Evolutionary conservation across 768 basidiomycete genomes (phyloP), one percentile per base, ranked within the genome.

Genomic region (Panellus pusillus): DNA sequence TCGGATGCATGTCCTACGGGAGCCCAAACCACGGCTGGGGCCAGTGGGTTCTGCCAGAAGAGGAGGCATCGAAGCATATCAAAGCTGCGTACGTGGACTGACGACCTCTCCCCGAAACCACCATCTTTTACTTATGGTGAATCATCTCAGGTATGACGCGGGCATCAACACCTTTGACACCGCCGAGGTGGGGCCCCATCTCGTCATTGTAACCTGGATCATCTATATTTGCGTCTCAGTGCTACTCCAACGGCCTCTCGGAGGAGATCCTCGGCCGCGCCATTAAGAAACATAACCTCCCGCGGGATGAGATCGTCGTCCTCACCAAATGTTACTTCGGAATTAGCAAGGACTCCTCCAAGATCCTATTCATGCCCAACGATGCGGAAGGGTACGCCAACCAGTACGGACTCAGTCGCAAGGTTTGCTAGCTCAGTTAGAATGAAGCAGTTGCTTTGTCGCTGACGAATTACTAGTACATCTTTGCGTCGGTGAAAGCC

Each of bases 301-400:
- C 79, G 14, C 72, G 82, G 7, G 77, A 79, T 14, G 72, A 76
- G 50, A 70, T 82, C 31, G 80, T 83, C 40, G 75, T 84, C 19
- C 72, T 82, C 66, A 81, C 82, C 51, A 83, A 83, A 66, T 71
- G 75, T 47, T 43, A 40, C 36, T 15, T 27, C 15, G 17, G 32
- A 13, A 42, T 14, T 32, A 3, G 13, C 15, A 12, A 28, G 12
- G 24, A 37, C 18, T 24, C 12, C 20, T 13, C 32, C 8, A 32
- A 40, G 8, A 18, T 28, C 20, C 13, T 1, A 13, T 41, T 4
- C n/a, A 0, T 27, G 65, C 72, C 57, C 60, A 72, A 28, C 31
- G 63, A 65, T 41, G 18, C 42, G 31, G 50, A 57, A n/a, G 70
- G 71, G 13, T 72, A 66, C 50, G 69, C 70, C 6, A 76, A 75